Conservation (phyloP, 2,329 filamentous ascomycete genomes). For the Rasamsonia emersonii region DNA sequence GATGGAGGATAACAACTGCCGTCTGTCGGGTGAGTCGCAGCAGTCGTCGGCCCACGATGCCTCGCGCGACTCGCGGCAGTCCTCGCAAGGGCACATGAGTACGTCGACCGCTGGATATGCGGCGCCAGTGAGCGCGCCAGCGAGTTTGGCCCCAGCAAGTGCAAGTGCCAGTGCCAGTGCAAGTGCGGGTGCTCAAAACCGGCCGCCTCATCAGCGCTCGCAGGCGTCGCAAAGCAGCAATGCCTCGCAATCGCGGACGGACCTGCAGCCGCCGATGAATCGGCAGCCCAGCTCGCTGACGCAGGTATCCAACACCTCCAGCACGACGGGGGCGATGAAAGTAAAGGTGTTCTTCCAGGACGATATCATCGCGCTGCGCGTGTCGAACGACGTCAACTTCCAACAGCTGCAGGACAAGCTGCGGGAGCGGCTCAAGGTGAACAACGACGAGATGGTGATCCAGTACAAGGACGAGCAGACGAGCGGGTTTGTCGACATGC, state of each 20-base stretch:
- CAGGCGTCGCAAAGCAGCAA: conserved; percentile 28
- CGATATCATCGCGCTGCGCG: conserved; percentile 83
- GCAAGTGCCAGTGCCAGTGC: too few species aligned
- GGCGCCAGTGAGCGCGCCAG: too few species aligned
- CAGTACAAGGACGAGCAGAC: conserved; percentile 80
- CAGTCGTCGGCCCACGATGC: conserved; percentile 58
- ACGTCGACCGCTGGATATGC: conserved; percentile 47
- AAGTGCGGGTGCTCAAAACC: too few species aligned
- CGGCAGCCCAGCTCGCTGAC: conserved; percentile 47
- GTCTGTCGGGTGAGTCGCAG: conserved; percentile 62
- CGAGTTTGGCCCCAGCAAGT: too few species aligned
- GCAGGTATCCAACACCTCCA: conserved; percentile 31
- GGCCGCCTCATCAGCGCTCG: conserved; percentile 31
- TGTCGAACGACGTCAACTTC: conserved; percentile 71
- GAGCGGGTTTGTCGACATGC: conserved; percentile 63
- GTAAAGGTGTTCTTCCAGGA: conserved; percentile 92
- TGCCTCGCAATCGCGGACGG: conserved; percentile 26
- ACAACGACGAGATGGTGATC: conserved; percentile 65
- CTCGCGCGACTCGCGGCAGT: conserved; percentile 54
- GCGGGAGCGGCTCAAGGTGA: conserved; percentile 69
- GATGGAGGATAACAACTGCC: conserved; percentile 62
- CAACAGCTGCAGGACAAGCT: conserved; percentile 75
- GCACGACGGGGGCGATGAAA: conserved; percentile 57
- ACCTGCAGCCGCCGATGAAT: conserved; percentile 33
- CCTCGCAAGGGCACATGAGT: conserved; percentile 56